phyloP scores from a whole-genome alignment of 495 filamentous ascomycete genomes.

The Lepidopterella palustris region DNA sequence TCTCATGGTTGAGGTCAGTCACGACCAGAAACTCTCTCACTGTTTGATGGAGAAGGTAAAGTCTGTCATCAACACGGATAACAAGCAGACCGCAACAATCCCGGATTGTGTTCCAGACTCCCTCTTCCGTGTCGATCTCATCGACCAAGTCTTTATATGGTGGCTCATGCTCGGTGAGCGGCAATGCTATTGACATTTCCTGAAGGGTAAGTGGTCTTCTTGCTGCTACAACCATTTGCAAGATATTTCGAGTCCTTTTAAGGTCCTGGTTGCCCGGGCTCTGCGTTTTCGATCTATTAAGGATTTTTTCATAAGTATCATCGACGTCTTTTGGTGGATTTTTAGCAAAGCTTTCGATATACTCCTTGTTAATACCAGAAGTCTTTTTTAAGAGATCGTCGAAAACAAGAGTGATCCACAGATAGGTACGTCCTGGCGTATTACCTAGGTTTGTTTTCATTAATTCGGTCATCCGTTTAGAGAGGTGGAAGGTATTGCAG shows the following conservation, averaged over 20 bases:
- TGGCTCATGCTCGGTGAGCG: neutral
- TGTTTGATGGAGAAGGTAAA: conserved; percentile 9
- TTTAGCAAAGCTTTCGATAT: neutral
- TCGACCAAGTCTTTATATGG: neutral
- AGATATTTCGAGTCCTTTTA: neutral
- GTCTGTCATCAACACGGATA: neutral
- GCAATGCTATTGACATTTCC: neutral
- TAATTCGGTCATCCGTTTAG: neutral
- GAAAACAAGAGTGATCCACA: neutral
- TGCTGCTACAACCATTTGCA: neutral
- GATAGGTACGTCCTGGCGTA: neutral
- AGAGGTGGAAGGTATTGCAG: neutral
- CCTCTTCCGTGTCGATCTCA: neutral
- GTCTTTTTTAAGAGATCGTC: neutral
- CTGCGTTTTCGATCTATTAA: no score
- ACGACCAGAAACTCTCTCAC: conserved; percentile 5
- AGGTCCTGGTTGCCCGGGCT: neutral
- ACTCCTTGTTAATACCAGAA: neutral
- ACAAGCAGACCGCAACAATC: conserved; percentile 33
- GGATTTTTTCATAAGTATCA: conserved; percentile 42
- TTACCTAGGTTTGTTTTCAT: neutral
- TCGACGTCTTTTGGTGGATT: conserved; percentile 36
- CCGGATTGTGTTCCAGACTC: neutral
- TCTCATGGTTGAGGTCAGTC: neutral
- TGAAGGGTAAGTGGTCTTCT: neutral